Evolutionary conservation across 2,329 filamentous ascomycete species (phyloP), one percentile per base, ranked within the genome.

Genomic region (Ascosphaera apis): DNA sequence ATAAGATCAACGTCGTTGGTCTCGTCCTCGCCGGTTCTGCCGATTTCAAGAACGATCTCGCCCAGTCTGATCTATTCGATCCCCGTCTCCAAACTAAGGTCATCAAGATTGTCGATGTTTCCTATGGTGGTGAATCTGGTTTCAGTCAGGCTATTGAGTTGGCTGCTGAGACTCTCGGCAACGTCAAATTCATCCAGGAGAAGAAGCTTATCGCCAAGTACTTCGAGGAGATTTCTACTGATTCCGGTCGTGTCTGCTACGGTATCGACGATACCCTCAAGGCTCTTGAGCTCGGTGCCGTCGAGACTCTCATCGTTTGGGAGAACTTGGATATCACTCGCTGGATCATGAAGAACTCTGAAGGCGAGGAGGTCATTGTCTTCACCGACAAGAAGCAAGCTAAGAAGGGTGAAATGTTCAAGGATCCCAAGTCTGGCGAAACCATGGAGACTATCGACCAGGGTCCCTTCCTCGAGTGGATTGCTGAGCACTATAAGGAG

Each of bases 161-260:
- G 49, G 77, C 88, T 17, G 72, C 83, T 5, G 91, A 98, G 66
- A 98, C 88, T 5, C 70, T 98, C 34, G 80, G 84, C 60, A 98
- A 95, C 54, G 88, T 98, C 69, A 98, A 98, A 63, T 98, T 98
- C 58, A 93, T 98, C 56, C 88, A 98, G 61, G 88, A 98, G 69
- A 98, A 98, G 77, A 98, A 93, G 66, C 73, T 98, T 43, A 98
- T 98, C 52, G 86, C 86, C 56, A 83, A 80, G 55, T 98, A 98
- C 67, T 98, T 98, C 50, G 84, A 98, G 56, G 86, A 98, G 61
- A 95, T 98, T 52, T 92, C 82, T 56, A 83, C 92, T 60, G 88
- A 98, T 53, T 92, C 78, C 36, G 88, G 88, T 47, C 88, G 83
- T 53, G 75, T 98, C 47, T 98, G 88, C 66, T 98, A 98, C 57